Percentiles rank a stretch among this genome's conserved stretches.
phyloP scores from a whole-genome alignment of 805 yeast species.

The Wickerhamiella azymoides region DNA sequence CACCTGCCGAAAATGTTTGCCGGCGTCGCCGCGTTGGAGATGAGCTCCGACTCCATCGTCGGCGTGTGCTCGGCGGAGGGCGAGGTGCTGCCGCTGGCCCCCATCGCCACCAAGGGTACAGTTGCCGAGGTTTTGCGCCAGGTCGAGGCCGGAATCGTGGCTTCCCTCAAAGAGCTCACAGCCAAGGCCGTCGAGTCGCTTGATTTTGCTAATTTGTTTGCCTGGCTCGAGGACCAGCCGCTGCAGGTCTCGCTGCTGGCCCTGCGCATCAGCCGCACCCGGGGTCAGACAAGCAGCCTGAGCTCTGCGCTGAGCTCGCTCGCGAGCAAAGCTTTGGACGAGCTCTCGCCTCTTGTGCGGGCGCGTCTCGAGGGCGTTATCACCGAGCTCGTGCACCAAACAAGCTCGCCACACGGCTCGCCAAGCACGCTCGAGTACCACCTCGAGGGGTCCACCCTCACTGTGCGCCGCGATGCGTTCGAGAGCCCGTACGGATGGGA shows the following conservation, averaged over 20 bases:
- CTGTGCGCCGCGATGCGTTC: neutral
- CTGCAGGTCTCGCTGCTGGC: neutral
- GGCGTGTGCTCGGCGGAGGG: conserved; percentile 52
- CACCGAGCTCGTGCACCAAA: conserved; percentile 48
- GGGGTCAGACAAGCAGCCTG: neutral
- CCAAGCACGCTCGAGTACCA: conserved; percentile 14
- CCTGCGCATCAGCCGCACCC: neutral
- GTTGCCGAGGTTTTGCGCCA: conserved; percentile 49
- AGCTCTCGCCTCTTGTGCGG: conserved; percentile 24
- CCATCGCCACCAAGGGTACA: conserved; percentile 29
- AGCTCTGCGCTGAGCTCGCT: conserved; percentile 13
- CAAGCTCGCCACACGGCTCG: conserved; percentile 26
- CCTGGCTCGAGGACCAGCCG: conserved; percentile 24
- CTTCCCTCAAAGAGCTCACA: conserved; percentile 32
- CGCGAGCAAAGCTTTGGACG: conserved; percentile 24
- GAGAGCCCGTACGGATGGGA: conserved; percentile 57
- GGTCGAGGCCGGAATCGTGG: conserved; percentile 41
- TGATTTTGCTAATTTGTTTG: conserved; percentile 13
- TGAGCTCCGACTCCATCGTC: conserved; percentile 27
- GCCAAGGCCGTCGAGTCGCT: conserved; percentile 24
- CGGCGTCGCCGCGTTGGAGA: conserved; percentile 38
- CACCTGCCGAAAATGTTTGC: conserved; percentile 61
- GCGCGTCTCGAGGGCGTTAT: conserved; percentile 45
- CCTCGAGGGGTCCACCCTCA: conserved; percentile 34
- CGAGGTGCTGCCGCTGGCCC: conserved; percentile 36